Evolutionary conservation across 139 green algal genomes (phyloP), one percentile per base, ranked within the genome.

Genomic region (Spirogloea muscicola): DNA sequence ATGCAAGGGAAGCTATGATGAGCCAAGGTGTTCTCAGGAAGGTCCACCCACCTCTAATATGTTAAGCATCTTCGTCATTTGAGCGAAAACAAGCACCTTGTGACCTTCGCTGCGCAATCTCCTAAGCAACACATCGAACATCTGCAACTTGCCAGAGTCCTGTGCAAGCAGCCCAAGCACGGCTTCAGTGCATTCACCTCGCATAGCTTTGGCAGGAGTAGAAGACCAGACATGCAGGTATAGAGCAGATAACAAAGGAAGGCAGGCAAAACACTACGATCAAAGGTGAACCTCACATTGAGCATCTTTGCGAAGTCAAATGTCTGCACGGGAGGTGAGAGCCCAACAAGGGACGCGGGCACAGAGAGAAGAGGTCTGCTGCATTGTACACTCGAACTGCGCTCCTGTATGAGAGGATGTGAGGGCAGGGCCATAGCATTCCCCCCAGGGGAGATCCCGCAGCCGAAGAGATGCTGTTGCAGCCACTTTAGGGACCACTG

Each of bases 51-150:
- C 71, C 71, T 81, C 74, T 2, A 82, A 43, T 33, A 91, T 83
- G 80, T 91, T 81, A 74, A 91, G 81, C 87, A 90, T 88, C 40
- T 77, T 81, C 21, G 87, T 93, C 87, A 93, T 90, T 79, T 93
- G 86, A 7, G 77, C 84, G 72, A 93, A 93, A 3, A 93, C 41
- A 29, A 93, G 79, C 58, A 89, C 85, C 0, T 86, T 64, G 69
- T 91, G 86, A 1, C 85, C 85, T 39, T 79, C 82, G 27, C 40
- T 64, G 36, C 80, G 80, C n/a, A 93, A 70, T 58, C 64, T 64
- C 63, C 44, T 74, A 57, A 93, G 79, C 58, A 91, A 49, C 41
- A 58, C 49, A 65, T 91, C 88, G 34, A 93, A 70, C 51, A 72
- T 74, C 39, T 81, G 64, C 62, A 93, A 68, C 85, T 93, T 92